These are phyloP conservation scores for Sphaerulina vaccinii DNA, from an alignment of 2,329 filamentous ascomycete genomes.

Conservation along the genomic window DNA sequence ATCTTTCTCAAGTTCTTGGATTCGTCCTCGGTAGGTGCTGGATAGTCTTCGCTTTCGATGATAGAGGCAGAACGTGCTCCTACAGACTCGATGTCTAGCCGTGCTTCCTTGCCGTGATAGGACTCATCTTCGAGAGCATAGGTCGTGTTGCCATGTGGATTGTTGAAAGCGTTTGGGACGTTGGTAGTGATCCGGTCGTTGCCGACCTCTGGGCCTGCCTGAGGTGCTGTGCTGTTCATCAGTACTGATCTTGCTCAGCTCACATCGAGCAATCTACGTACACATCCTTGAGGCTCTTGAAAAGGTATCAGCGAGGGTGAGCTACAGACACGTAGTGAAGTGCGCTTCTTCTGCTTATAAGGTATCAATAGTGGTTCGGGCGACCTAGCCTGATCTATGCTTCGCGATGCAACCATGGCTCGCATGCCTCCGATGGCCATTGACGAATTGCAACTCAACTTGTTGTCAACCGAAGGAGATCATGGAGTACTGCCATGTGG, in stretches of 20 bases:
- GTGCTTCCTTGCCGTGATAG: slow-evolving; percentile 18
- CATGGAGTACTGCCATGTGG: neutral
- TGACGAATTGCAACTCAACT: neutral
- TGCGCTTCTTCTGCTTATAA: neutral
- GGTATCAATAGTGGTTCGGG: neutral
- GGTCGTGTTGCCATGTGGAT: slow-evolving; percentile 19
- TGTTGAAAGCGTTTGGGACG: slow-evolving; percentile 18
- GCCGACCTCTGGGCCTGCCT: slow-evolving; percentile 32
- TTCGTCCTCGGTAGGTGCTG: slow-evolving; percentile 50
- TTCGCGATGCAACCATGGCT: neutral
- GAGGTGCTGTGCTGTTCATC: neutral
- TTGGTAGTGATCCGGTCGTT: slow-evolving; percentile 46
- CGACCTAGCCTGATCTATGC: slow-evolving; percentile 2
- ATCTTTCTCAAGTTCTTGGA: slow-evolving; percentile 47
- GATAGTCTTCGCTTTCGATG: slow-evolving; percentile 27
- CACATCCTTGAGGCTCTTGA: too few relatives aligned
- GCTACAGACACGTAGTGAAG: neutral
- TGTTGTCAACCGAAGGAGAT: neutral
- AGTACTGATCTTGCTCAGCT: too few relatives aligned
- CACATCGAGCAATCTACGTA: too few relatives aligned
- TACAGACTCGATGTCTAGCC: slow-evolving; percentile 26
- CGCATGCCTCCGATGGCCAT: neutral
- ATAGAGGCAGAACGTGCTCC: slow-evolving; percentile 25
- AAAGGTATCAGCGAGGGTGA: too few relatives aligned
- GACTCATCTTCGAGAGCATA: slow-evolving; percentile 24